phyloP scores from a whole-genome alignment of 805 yeast species.

The Ogataea philodendri region DNA sequence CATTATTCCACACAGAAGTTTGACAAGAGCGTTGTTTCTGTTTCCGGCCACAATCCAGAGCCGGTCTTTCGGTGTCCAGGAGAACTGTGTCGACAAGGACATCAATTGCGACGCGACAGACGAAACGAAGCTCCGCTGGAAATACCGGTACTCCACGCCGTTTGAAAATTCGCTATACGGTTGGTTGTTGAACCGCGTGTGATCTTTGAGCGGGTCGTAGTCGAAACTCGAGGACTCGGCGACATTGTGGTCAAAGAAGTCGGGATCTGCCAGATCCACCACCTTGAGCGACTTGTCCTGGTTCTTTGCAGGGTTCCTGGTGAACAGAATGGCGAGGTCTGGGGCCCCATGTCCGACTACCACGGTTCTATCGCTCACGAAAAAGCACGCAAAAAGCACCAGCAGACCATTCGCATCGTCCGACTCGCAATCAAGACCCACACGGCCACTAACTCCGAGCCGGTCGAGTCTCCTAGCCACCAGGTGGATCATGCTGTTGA shows the following conservation, averaged over 20 bases:
- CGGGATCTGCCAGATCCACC: constrained; percentile 31
- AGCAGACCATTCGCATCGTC: constrained; percentile 21
- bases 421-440: constrained; percentile 27
- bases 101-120: constrained; percentile 35
- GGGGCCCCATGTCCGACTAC: constrained; percentile 13
- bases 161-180: constrained; percentile 29
- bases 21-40: constrained; percentile 33
- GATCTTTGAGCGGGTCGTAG: constrained; percentile 25
- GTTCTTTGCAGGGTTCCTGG: not conserved
- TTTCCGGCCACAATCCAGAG: constrained; percentile 22
- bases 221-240: constrained; percentile 15
- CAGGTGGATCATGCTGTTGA: constrained; percentile 36
- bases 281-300: constrained; percentile 20
- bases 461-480: constrained; percentile 24
- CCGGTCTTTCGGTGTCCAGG: constrained; percentile 29
- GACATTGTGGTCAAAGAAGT: constrained; percentile 9
- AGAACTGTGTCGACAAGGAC: constrained; percentile 30
- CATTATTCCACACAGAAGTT: constrained; percentile 41
- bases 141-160: constrained; percentile 27
- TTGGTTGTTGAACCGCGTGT: constrained; percentile 26
- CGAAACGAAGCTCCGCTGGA: constrained; percentile 37
- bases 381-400: constrained; percentile 30
- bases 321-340: constrained; percentile 3
- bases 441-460: constrained; percentile 24
- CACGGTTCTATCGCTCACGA: constrained; percentile 37